Conservation (phyloP, 768 basidiomycete genomes). For the Boletus coccyginus region DNA sequence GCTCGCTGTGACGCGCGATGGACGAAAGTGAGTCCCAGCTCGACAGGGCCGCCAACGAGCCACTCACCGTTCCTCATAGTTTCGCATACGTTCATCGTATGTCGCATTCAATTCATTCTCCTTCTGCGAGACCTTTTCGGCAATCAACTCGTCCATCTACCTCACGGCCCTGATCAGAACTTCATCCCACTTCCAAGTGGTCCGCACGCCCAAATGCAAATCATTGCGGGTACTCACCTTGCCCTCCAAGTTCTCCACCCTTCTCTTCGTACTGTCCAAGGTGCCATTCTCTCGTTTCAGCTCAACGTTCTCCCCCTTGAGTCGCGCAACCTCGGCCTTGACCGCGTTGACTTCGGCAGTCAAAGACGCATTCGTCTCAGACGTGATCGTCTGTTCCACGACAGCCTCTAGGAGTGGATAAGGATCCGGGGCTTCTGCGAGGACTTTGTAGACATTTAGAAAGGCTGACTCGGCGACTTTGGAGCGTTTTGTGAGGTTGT, state of each 20-base stretch:
- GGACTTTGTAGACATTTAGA: constrained; percentile 92
- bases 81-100: constrained; percentile 93
- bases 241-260: constrained; percentile 76
- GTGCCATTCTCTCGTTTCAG: constrained; percentile 68
- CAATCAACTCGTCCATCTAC: constrained; percentile 93
- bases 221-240: constrained; percentile 49
- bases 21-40: background rate
- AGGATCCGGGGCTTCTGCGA: constrained; percentile 97
- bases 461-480: constrained; percentile 95
- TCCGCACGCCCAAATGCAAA: background rate
- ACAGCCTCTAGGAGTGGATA: constrained; percentile 95
- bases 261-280: constrained; percentile 71
- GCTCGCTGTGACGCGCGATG: constrained; percentile 57
- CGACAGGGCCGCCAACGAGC: background rate
- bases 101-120: constrained; percentile 96
- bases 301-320: constrained; percentile 81
- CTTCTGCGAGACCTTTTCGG: constrained; percentile 86
- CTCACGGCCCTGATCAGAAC: background rate
- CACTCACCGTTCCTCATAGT: constrained; percentile 90
- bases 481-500: constrained; percentile 88
- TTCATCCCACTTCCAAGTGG: background rate
- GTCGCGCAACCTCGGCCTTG: constrained; percentile 66
- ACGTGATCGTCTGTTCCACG: constrained; percentile 92
- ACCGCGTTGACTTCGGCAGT: constrained; percentile 72
- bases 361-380: constrained; percentile 29